Base-by-base conservation (phyloP, 352 stramenopile genomes). In the Phytophthora europaea region DNA sequence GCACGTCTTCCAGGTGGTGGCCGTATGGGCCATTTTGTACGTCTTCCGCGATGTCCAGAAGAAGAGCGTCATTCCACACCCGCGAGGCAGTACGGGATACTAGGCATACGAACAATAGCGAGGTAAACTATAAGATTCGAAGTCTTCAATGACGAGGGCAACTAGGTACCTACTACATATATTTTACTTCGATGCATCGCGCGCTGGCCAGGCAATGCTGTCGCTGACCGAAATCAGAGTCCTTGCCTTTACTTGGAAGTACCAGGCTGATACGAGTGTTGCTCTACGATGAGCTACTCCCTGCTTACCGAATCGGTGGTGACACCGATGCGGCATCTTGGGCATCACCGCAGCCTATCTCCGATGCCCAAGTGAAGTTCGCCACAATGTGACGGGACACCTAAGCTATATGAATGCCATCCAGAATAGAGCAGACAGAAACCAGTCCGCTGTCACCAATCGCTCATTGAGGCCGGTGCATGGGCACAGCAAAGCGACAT, bases 11-110 rank as follows among this genome's bases (percentile, higher is more conserved):
- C 75, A 81, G 62, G 71, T 79, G 5, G 58, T 68, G 8, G 69
- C 61, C 43, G 63, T 81, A 7, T 69, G 70, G 60, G 60, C 65
- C 18, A 56, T 76, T n/a, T 28, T 78, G 7, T 79, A 68, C 40
- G 61, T 79, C 2, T 81, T 81, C 34, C 70, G 70, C 28, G 73
- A 64, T 16, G 72, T 74, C 51, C 50, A 79, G 38, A 82, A 80
- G 75, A 76, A 76, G 47, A 67, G 53, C 50, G 60, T 72, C 6
- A 43, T 78, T 48, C 64, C 69, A 12, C 60, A 71, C 38, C 61
- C 71, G 23, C 47, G 55, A 6, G 60, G 60, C 26, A 72, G 62
- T 33, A 50, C 36, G 23, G 54, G 31, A 55, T 70, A 69, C 28
- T 67, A 74, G 33, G 18, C 43, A 50, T 50, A 20, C 1, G 43